Conservation (phyloP, 2,329 filamentous ascomycete genomes). For the Microsporum canis region DNA sequence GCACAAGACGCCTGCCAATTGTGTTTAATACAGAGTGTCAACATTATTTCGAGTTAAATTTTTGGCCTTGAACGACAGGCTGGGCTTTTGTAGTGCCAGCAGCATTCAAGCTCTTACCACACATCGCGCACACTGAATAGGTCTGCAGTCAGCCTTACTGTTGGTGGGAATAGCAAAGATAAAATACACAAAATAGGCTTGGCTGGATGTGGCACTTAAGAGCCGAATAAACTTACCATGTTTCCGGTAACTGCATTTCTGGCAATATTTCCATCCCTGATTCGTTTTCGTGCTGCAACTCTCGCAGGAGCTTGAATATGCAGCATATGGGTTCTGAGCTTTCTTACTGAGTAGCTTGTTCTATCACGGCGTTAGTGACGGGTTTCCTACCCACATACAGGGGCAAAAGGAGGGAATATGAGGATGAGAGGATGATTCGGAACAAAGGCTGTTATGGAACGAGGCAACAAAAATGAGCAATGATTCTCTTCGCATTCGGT, state of each 20-base stretch:
- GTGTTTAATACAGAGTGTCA: not conserved
- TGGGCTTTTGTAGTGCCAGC: conserved; percentile 36
- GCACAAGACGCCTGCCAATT: not conserved
- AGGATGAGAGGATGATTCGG: not conserved
- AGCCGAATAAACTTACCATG: conserved; percentile 38
- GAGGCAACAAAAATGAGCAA: not conserved
- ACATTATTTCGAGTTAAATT: conserved; percentile 48
- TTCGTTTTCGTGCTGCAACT: conserved; percentile 55
- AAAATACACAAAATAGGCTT: too few relatives aligned
- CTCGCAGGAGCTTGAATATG: conserved; percentile 51
- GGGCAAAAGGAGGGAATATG: not conserved
- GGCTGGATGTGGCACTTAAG: too few relatives aligned
- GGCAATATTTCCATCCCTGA: conserved; percentile 49
- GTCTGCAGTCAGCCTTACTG: conserved; percentile 9
- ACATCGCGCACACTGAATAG: conserved; percentile 48
- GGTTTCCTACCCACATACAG: not conserved
- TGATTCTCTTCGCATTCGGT: not conserved
- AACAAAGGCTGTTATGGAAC: not conserved
- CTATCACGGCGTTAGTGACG: conserved; percentile 25
- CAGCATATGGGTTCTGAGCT: conserved; percentile 55
- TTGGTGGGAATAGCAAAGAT: not conserved
- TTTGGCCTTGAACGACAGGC: conserved; percentile 49
- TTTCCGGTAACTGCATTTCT: conserved; percentile 51
- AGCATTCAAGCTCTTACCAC: conserved; percentile 44
- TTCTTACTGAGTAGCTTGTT: conserved; percentile 54